Percentiles rank a stretch among this genome's conserved stretches.
phyloP scores from a whole-genome alignment of 495 filamentous ascomycete genomes.

The Penicillium argentinense region DNA sequence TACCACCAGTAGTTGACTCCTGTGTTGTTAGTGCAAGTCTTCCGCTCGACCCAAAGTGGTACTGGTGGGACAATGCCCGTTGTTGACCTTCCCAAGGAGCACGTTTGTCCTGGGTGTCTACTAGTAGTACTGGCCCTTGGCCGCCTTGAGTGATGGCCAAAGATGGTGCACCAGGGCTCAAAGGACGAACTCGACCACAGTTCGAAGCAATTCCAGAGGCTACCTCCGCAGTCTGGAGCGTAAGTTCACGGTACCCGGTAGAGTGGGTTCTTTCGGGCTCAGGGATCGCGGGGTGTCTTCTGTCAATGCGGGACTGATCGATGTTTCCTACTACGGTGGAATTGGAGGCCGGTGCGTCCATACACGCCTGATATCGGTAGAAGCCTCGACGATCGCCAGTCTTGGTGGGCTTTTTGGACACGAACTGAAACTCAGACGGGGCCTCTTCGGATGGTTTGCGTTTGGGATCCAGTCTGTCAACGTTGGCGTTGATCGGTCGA shows the following conservation, averaged over 20 bases:
- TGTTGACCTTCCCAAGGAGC: conserved; percentile 14
- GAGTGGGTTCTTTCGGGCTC: conserved; percentile 17
- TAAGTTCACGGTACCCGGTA: conserved; percentile 12
- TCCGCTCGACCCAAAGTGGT: conserved; percentile 4
- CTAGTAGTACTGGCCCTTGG: conserved; percentile 7
- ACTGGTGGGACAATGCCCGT: conserved; percentile 4
- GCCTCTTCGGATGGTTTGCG: conserved; percentile 39
- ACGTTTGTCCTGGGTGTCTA: conserved; percentile 14
- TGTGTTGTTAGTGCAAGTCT: conserved; percentile 29
- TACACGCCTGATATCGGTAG: conserved; percentile 49
- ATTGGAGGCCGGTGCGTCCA: no score
- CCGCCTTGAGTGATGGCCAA: no score
- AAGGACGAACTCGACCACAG: no score
- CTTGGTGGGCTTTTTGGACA: conserved; percentile 27
- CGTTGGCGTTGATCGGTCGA: conserved; percentile 25
- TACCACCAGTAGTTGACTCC: no score
- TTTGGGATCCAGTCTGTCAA: conserved; percentile 15
- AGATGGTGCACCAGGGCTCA: no score
- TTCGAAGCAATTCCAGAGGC: conserved; percentile 17
- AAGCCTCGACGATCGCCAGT: conserved; percentile 47
- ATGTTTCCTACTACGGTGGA: no score
- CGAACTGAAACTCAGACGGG: conserved; percentile 36
- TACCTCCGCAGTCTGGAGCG: conserved; percentile 9
- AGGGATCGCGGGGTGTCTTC: conserved; percentile 16
- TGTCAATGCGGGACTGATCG: no score